These are phyloP conservation scores for Meripilus lineatus DNA, from an alignment of 1,284 basidiomycete genomes.

Conservation along the genomic window DNA sequence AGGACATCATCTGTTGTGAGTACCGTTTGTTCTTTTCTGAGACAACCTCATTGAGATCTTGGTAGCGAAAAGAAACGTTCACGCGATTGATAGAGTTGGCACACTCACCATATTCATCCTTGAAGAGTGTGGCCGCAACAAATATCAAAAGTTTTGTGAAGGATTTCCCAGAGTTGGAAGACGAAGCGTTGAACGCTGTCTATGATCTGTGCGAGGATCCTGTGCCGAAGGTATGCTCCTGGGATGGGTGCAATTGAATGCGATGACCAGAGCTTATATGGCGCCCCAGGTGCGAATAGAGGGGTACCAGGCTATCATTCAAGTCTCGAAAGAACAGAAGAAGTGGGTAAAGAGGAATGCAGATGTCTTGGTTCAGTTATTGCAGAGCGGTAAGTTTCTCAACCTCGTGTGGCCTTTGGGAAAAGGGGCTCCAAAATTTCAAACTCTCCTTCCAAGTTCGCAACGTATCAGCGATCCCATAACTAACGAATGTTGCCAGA, in stretches of 20 bases:
- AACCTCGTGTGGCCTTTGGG: neutral
- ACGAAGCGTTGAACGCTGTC: conserved; percentile 66
- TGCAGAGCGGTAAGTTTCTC: conserved; percentile 59
- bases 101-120: conserved; percentile 28
- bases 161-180: conserved; percentile 65
- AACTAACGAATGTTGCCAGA: conserved; percentile 34
- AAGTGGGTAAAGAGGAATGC: conserved; percentile 66
- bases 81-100: conserved; percentile 33
- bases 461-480: neutral
- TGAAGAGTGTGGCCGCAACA: conserved; percentile 54
- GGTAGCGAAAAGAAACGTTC: conserved; percentile 32
- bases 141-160: conserved; percentile 55
- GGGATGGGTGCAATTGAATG: conserved; percentile 1
- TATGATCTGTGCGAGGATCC: conserved; percentile 74
- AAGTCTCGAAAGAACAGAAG: conserved; percentile 52
- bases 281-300: conserved; percentile 55
- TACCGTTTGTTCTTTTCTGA: neutral
- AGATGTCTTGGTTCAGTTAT: conserved; percentile 67
- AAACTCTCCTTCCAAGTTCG: too few species aligned
- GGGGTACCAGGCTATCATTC: conserved; percentile 59
- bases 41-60: neutral
- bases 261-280: conserved; percentile 1
- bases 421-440: too few species aligned
- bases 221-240: conserved; percentile 39
- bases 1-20: conserved; percentile 23